A percentile compares a stretch with the other conserved stretches of the same genome.
phyloP scores from a whole-genome alignment of 2,329 filamentous ascomycete species.

The Aspergillus piperis region DNA sequence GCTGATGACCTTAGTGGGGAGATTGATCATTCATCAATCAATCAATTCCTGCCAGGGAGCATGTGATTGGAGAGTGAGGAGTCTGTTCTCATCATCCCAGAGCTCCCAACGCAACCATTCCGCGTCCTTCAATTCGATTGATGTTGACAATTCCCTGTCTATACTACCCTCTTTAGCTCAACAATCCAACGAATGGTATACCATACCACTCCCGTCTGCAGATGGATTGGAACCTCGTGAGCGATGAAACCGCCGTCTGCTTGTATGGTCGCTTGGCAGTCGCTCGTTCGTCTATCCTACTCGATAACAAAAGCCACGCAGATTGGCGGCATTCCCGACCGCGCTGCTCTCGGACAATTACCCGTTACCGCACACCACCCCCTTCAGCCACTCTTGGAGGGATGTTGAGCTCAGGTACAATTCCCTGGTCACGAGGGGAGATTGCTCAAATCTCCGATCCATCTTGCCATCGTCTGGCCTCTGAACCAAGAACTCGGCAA shows the following conservation, averaged over 20 bases:
- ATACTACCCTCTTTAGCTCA: neutral
- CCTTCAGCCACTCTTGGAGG: neutral
- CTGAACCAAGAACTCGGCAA: neutral
- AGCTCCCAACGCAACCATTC: neutral
- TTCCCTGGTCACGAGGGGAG: neutral
- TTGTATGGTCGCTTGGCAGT: neutral
- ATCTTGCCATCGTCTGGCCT: neutral
- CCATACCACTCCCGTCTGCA: neutral
- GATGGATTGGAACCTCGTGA: neutral
- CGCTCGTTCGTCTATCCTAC: neutral
- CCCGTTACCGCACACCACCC: neutral
- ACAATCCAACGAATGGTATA: neutral
- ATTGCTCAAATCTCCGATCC: neutral
- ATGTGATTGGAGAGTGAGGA: neutral
- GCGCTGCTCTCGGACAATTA: neutral
- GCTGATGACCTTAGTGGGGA: neutral
- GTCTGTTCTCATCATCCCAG: neutral
- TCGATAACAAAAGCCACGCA: neutral
- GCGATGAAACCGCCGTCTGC: neutral
- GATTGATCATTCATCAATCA: neutral
- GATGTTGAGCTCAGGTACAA: neutral
- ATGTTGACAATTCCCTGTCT: neutral
- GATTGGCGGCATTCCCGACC: neutral
- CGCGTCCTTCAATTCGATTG: neutral
- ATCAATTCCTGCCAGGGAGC: neutral